phyloP scores from a whole-genome alignment of 768 basidiomycete species.

The Cubamyces sp. region DNA sequence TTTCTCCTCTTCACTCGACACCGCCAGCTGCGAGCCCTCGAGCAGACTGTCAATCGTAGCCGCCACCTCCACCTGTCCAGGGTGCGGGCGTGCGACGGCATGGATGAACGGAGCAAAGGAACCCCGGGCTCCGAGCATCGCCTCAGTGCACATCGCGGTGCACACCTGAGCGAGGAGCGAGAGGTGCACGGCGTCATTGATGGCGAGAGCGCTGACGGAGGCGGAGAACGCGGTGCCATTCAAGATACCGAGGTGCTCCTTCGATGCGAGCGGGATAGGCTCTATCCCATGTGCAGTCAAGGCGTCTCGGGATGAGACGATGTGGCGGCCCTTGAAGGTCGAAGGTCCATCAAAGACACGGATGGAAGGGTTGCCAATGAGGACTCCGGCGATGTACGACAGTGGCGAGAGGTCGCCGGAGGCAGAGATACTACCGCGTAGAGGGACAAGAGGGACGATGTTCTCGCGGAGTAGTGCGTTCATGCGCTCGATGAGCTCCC shows the following conservation, averaged over 20 bases:
- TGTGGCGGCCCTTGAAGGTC: conserved; percentile 51
- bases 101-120: conserved; percentile 84
- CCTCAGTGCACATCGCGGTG: conserved; percentile 88
- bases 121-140: conserved; percentile 70
- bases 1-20: conserved; percentile 68
- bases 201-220: conserved; percentile 72
- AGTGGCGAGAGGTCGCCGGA: conserved; percentile 81
- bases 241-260: conserved; percentile 79
- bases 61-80: conserved; percentile 82
- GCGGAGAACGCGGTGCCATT: conserved; percentile 90
- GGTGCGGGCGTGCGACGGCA: conserved; percentile 75
- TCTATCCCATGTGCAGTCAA: conserved; percentile 61
- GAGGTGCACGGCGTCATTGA: conserved; percentile 72
- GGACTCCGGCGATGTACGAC: conserved; percentile 80
- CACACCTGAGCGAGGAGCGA: conserved; percentile 69
- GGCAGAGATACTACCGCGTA: conserved; percentile 83
- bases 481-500: conserved; percentile 82
- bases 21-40: conserved; percentile 68
- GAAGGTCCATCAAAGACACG: conserved; percentile 64
- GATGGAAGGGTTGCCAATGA: conserved; percentile 84
- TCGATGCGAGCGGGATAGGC: conserved; percentile 69
- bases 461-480: conserved; percentile 68
- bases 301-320: conserved; percentile 60
- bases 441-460: conserved; percentile 81
- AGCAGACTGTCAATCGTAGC: conserved; percentile 70